Percentiles rank a stretch among this genome's conserved stretches.
Conservation (phyloP, 2,329 filamentous ascomycete genomes). For the Elsinoe arachidis region DNA sequence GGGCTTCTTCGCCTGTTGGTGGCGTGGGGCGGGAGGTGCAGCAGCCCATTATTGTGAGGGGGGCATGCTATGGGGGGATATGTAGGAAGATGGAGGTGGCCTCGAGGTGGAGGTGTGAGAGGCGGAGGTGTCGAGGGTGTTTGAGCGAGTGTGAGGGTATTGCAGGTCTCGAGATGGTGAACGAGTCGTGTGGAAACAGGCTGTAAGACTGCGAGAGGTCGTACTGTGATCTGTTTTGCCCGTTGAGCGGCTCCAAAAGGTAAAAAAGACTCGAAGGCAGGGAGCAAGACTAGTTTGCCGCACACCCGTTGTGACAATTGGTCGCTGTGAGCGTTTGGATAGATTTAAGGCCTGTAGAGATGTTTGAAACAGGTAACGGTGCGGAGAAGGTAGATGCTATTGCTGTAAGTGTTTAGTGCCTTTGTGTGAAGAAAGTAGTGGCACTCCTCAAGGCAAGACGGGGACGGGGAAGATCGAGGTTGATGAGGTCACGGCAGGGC, state of each 20-base stretch:
- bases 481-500: not conserved
- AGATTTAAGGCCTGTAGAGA: not conserved
- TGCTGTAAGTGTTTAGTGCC: too few relatives aligned
- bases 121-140: not conserved
- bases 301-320: not conserved
- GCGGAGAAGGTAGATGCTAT: not conserved
- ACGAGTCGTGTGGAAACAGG: not conserved
- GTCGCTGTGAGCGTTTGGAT: not conserved
- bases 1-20: conserved; percentile 5
- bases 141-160: not conserved
- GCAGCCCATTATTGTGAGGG: conserved; percentile 13
- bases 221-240: not conserved
- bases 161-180: not conserved
- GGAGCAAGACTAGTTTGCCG: not conserved
- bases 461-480: not conserved
- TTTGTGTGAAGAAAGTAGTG: too few relatives aligned
- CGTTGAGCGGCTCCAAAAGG: not conserved
- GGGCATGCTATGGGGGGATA: not conserved
- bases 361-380: not conserved
- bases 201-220: not conserved
- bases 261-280: conserved; percentile 6
- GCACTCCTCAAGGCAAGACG: too few relatives aligned
- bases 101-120: not conserved
- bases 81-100: not conserved
- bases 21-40: conserved; percentile 15